These are phyloP conservation scores for Neonothopanus nambi DNA, from an alignment of 1,284 basidiomycete genomes.

Conservation along the genomic window DNA sequence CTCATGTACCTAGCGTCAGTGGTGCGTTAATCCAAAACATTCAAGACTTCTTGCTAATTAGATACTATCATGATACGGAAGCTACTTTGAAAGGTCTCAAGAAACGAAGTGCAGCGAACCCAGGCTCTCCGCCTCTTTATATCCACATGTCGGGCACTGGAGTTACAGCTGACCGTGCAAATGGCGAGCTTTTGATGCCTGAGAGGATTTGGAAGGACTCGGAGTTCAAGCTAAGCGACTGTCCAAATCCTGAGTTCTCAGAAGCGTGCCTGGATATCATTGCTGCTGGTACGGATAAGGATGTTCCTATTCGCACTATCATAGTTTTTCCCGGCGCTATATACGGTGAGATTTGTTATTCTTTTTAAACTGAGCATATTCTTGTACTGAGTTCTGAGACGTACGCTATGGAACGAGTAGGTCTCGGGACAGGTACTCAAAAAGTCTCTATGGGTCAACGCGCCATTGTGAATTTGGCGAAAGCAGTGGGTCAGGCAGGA, in stretches of 20 bases:
- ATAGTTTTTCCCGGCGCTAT: slow-evolving; percentile 5
- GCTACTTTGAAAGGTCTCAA: slow-evolving; percentile 8
- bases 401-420: not conserved
- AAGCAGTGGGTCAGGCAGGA: slow-evolving; percentile 1
- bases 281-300: not conserved
- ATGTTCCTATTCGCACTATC: slow-evolving; percentile 1
- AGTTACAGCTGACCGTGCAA: slow-evolving; percentile 1
- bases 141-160: slow-evolving; percentile 11
- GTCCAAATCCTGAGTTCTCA: not conserved
- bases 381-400: not conserved
- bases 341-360: slow-evolving; percentile 8
- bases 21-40: not conserved
- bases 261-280: not conserved
- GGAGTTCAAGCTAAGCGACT: not conserved
- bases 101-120: not conserved
- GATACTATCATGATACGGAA: not conserved
- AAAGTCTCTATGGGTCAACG: slow-evolving; percentile 2
- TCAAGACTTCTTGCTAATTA: no score
- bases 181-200: slow-evolving; percentile 1
- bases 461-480: not conserved
- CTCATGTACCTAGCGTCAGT: slow-evolving; percentile 2
- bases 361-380: not conserved
- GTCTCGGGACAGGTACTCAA: slow-evolving; percentile 6
- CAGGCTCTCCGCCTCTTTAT: slow-evolving; percentile 2
- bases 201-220: slow-evolving; percentile 4